Evolutionary conservation across 441 rosid species (phyloP).

Genomic region (Cnidoscolus chayamansa): DNA sequence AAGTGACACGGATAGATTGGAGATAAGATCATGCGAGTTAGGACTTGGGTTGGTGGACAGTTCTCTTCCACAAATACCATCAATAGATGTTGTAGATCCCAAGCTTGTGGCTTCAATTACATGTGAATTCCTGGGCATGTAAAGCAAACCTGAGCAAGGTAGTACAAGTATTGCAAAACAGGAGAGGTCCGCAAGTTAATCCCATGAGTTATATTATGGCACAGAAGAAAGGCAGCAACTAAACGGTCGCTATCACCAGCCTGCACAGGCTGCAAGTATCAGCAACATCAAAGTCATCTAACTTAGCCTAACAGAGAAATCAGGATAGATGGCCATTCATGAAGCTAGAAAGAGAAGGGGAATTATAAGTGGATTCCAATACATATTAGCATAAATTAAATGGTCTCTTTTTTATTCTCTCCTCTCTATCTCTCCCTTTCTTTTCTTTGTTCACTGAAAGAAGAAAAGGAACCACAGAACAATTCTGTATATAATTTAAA

Average conservation of each 20-base stretch:
- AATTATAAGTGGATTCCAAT: not conserved
- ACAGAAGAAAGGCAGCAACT: conserved; percentile 65
- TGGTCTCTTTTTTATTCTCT: no score
- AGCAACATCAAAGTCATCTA: conserved; percentile 20
- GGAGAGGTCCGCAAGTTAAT: conserved; percentile 73
- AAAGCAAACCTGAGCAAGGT: conserved; percentile 61
- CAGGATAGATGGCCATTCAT: conserved; percentile 50
- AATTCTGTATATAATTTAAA: no score
- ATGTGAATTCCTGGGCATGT: conserved; percentile 12
- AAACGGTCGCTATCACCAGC: conserved; percentile 78
- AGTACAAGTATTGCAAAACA: conserved; percentile 67
- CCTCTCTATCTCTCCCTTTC: not conserved
- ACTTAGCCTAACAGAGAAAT: not conserved
- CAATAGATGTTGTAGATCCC: not conserved
- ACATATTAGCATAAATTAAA: conserved; percentile 13
- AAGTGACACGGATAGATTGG: not conserved
- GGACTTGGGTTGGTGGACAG: not conserved
- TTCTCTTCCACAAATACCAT: conserved; percentile 3
- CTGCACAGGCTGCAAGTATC: conserved; percentile 30
- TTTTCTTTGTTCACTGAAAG: not conserved
- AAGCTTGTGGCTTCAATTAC: conserved; percentile 1
- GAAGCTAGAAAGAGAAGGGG: conserved; percentile 47
- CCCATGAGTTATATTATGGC: conserved; percentile 70
- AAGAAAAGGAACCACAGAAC: not conserved
- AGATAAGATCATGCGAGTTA: not conserved